Evolutionary conservation across 1,139 yeast species (phyloP).

Genomic region (Scheffersomyces parashehatae): DNA sequence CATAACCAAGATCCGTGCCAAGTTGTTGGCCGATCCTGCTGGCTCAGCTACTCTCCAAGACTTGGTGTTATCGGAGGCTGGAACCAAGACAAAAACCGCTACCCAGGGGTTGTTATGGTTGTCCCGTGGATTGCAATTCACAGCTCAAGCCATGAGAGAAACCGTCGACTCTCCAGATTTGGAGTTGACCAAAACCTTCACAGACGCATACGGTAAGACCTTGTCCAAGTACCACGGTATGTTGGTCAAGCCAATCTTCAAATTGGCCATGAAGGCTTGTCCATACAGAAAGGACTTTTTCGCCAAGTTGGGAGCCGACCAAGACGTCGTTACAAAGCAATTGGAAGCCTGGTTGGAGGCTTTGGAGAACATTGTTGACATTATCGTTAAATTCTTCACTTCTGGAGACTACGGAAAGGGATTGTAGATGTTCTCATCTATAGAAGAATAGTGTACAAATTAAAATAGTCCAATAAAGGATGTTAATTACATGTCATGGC

Average conservation of each 20-base stretch:
- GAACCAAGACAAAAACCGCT: conserved; percentile 70
- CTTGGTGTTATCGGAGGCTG: conserved; percentile 69
- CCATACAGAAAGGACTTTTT: conserved; percentile 90
- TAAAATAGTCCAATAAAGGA: too few species aligned
- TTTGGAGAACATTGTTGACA: conserved; percentile 70
- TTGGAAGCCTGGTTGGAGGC: conserved; percentile 74
- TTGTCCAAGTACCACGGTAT: conserved; percentile 80
- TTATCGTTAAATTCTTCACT: conserved; percentile 73
- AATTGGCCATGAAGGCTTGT: conserved; percentile 93
- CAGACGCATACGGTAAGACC: conserved; percentile 79
- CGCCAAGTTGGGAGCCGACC: conserved; percentile 73
- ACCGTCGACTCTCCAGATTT: conserved; percentile 59
- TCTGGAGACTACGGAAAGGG: conserved; percentile 90
- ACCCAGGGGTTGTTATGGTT: conserved; percentile 93
- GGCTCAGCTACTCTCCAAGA: conserved; percentile 71
- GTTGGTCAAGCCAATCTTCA: conserved; percentile 82
- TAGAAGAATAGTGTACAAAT: too few species aligned
- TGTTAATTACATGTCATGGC: too few species aligned
- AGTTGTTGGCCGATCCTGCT: conserved; percentile 65
- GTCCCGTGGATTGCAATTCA: conserved; percentile 81
- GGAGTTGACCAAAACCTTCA: conserved; percentile 77
- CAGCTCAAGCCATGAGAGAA: conserved; percentile 85
- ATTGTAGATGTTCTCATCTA: conserved; percentile 39
- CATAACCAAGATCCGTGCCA: conserved; percentile 70
- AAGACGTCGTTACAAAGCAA: conserved; percentile 64